Base-by-base conservation (phyloP, 371 early-diverging fungal species). In the Parasitella parasitica region DNA sequence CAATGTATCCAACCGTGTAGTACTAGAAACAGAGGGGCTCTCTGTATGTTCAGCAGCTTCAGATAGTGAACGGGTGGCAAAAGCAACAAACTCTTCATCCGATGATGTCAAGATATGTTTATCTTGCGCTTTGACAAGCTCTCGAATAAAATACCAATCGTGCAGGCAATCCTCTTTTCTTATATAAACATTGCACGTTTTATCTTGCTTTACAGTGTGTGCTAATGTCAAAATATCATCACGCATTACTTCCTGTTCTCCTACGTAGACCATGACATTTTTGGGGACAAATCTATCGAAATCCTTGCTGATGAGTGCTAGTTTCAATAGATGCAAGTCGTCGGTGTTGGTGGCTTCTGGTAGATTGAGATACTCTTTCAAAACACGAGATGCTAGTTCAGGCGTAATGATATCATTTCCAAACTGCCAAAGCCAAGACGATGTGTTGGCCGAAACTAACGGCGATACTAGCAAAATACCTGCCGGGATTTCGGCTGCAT, bases 401-500 rank as follows among this genome's bases (percentile, higher is more conserved):
- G 54, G 66, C 1, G 64, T 58, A 0, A 73, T 58, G 11, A 69
- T n/a, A 41, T 73, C 73, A 13, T 64, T 46, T 5, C 53, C 50
- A n/a, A 46, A 56, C 16, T 63, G 54, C 67, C 73, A 73, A 1
- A 63, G 39, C 59, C 66, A 65, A 11, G 72, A 66, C 0, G 64
- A 56, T 0, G 76, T 79, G 20, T 79, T 67, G 28, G 74, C 76
- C 0, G 75, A 72, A 3, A 79, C 76, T 15, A 76, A 54, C 18
- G 80, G 80, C 3, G 80, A 79, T 4, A 72, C 66, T 6, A 79
- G 52, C 6, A 79, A 66, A 1, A 73, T 39, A n/a, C 76, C 80
- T 4, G 80, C 80, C 24, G 80, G 80, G 13, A 67, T 34, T 9
- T 63, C 57, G 24, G 34, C 26, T 11, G 28, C 32, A 16, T 37